Evolutionary conservation across 1,284 basidiomycete species (phyloP).

Genomic region (Sanghuangporus baumii): DNA sequence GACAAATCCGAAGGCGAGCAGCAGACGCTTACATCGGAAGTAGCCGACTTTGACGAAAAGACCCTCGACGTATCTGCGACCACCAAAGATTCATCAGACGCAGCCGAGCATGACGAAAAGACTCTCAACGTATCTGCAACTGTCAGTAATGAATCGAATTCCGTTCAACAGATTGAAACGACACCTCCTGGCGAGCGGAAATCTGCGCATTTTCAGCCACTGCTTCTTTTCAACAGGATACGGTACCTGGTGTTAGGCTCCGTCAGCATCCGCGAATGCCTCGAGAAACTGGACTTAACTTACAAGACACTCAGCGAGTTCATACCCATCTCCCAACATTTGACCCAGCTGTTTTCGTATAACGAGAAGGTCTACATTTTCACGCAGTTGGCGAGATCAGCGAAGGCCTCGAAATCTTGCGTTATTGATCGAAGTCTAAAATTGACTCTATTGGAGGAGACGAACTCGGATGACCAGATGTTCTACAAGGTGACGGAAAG

Average conservation of each 20-base stretch:
- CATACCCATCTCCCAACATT: background rate
- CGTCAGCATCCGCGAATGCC: background rate
- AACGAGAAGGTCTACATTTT: background rate
- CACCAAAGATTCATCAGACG: no score
- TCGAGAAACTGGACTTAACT: background rate
- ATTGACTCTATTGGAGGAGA: background rate
- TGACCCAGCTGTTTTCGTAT: background rate
- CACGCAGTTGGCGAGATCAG: background rate
- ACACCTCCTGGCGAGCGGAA: no score
- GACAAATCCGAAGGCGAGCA: no score
- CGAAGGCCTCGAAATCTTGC: background rate
- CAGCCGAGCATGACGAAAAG: no score
- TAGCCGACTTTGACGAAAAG: no score
- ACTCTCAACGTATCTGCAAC: background rate
- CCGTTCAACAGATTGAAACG: no score
- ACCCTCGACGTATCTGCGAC: no score
- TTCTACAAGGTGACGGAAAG: conserved; percentile 4
- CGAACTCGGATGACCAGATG: background rate
- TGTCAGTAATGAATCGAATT: no score
- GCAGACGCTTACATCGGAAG: no score
- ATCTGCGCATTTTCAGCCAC: no score
- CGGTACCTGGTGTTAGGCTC: no score
- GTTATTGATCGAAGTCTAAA: background rate
- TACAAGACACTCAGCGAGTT: background rate
- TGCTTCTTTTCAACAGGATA: no score